These are phyloP conservation scores for Lachnellula arida DNA, from an alignment of 2,329 filamentous ascomycete species.

Conservation along the genomic window DNA sequence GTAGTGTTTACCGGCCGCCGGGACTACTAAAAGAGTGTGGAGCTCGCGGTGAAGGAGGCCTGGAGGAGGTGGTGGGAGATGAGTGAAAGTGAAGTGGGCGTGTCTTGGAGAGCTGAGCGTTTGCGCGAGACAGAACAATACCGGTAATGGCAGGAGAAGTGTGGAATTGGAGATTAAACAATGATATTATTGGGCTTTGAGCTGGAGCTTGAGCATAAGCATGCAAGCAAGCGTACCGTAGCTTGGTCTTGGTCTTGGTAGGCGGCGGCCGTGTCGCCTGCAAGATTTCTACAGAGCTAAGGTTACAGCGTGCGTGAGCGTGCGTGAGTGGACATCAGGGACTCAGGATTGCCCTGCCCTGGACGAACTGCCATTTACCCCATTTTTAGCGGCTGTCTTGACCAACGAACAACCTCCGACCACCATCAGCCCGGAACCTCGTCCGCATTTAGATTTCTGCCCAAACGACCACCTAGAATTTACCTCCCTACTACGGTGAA, in stretches of 20 bases:
- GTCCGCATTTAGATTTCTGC: no score
- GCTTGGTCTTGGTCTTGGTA: not conserved
- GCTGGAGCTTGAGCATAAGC: not conserved
- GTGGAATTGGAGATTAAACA: not conserved
- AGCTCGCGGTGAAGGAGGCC: not conserved
- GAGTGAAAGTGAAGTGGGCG: not conserved
- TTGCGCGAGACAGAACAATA: not conserved
- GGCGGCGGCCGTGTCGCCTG: no score
- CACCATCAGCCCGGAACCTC: no score
- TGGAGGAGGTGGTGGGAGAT: not conserved
- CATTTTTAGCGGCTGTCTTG: no score
- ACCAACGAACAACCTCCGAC: no score
- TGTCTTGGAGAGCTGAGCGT: not conserved
- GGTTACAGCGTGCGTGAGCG: no score
- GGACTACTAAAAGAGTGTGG: not conserved
- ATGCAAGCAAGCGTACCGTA: not conserved
- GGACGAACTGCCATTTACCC: no score
- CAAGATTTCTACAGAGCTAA: no score
- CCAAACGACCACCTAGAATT: no score
- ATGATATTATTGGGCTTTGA: not conserved
- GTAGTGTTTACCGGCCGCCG: not conserved
- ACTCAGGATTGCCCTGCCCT: no score
- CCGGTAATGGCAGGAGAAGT: not conserved
- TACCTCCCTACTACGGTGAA: no score
- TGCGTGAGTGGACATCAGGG: no score